phyloP scores from a whole-genome alignment of 2,329 filamentous ascomycete genomes.

The Huntiella savannae region DNA sequence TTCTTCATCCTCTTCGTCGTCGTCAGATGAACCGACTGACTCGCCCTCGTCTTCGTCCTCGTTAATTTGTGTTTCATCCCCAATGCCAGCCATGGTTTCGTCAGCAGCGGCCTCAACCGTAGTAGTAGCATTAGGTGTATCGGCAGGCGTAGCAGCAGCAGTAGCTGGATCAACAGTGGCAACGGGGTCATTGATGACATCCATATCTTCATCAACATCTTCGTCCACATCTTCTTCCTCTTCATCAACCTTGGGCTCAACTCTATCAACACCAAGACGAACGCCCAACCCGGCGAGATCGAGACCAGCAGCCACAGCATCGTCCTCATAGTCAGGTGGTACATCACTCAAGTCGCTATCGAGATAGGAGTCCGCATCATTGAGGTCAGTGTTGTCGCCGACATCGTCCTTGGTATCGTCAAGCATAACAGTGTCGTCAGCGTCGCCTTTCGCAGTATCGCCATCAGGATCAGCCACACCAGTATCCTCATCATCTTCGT shows the following conservation, averaged over 20 bases:
- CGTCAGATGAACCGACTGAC: constrained; percentile 9
- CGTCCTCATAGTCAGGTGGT: constrained; percentile 37
- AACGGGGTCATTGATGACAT: constrained; percentile 12
- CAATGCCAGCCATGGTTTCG: constrained; percentile 1
- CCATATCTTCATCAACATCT: constrained; percentile 10
- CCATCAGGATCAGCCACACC: constrained; percentile 15
- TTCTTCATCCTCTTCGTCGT: constrained; percentile 15
- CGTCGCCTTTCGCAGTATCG: constrained; percentile 15
- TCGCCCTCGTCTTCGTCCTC: constrained; percentile 14
- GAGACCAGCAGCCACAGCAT: constrained; percentile 15
- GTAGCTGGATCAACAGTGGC: constrained; percentile 10
- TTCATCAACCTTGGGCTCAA: constrained; percentile 8
- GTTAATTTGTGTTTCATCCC: constrained; percentile 10
- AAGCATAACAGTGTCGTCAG: constrained; percentile 1
- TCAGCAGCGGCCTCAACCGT: constrained; percentile 11
- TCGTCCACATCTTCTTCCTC: constrained; percentile 12
- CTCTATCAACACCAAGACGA: not conserved
- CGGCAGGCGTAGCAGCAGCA: constrained; percentile 15
- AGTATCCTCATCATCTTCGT: constrained; percentile 20
- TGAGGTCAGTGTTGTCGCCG: constrained; percentile 16
- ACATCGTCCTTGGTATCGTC: constrained; percentile 17
- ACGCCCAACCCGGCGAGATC: not conserved
- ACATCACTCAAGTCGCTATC: constrained; percentile 53
- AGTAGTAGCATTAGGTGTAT: constrained; percentile 13
- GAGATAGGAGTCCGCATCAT: constrained; percentile 34